Base-by-base conservation (phyloP, 1,284 basidiomycete species). In the Tausonia pullulans region DNA sequence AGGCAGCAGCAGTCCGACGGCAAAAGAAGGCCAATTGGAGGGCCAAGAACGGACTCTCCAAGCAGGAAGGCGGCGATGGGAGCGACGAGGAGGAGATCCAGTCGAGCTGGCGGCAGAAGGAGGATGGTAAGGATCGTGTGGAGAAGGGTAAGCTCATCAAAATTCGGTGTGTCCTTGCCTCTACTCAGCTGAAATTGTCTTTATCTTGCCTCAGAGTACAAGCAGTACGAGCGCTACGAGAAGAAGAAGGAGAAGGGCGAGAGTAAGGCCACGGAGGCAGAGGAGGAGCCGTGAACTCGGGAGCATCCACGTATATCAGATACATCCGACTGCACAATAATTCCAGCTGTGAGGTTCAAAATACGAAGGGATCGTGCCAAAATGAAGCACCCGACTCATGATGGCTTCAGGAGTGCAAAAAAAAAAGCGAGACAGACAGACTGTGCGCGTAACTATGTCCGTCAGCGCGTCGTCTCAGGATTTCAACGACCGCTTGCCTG, bases 11-110 rank as follows among this genome's bases (percentile, higher is more conserved):
- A 66, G 87, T 87, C 70, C 80, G 84, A 70, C 81, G 79, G 68
- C 82, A 85, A 63, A 79, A 81, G 63, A 92, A 89, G 75, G 87
- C 87, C 59, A 87, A 87, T 71, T 82, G 81, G 76, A 78, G 82
- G 69, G 84, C 83, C 59, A 82, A 81, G 67, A 74, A 77, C 63
- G 77, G 77, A 27, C 66, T 78, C 6, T 64, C 71, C 0, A 56
- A 67, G 44, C 75, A 76, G 65, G 75, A 74, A 9, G 74, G 73
- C 6, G 67, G 65, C 14, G 67, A 68, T 16, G 68, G 69, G 16
- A 69, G 68, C 4, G 69, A 63, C 14, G 60, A 65, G n/a, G 60
- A 57, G 4, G 60, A 52, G 8, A 53, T 43, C 3, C 58, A 56
- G 11, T 44, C 46, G 49, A 50, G 48, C 27, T 54, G 57, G 56